Percentiles rank a stretch among this genome's conserved stretches.
These are phyloP conservation scores for Cladophialophora bantiana DNA, from an alignment of 2,329 filamentous ascomycete genomes.

Conservation along the genomic window DNA sequence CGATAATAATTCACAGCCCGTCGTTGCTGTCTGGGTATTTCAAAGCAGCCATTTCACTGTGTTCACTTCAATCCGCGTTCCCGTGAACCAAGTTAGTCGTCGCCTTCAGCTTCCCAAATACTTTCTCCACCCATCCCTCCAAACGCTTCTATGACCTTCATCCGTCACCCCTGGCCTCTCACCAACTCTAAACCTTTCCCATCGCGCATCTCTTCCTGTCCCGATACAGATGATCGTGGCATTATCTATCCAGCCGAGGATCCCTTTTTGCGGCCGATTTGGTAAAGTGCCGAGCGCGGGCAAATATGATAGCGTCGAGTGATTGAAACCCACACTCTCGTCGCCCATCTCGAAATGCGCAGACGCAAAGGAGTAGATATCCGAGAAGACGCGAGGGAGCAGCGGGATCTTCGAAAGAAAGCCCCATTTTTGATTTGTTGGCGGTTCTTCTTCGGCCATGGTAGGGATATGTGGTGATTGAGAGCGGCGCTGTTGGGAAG, in stretches of 20 bases:
- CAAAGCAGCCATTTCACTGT: not conserved
- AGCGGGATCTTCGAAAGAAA: conserved; percentile 82
- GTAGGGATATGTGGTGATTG: conserved; percentile 40
- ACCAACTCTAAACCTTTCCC: conserved; percentile 84
- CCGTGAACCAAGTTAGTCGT: not conserved
- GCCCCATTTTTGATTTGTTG: conserved; percentile 77
- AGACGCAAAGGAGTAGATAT: conserved; percentile 84
- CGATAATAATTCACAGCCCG: not conserved
- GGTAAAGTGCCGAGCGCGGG: conserved; percentile 61
- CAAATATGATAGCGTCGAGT: conserved; percentile 48
- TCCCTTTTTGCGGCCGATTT: conserved; percentile 74
- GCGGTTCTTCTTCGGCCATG: conserved; percentile 49
- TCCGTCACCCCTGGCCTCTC: conserved; percentile 58
- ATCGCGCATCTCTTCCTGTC: conserved; percentile 78
- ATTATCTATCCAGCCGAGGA: conserved; percentile 84
- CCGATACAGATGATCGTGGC: conserved; percentile 76
- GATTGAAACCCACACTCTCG: conserved; percentile 58
- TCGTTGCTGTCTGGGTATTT: not conserved
- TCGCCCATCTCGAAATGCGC: conserved; percentile 83
- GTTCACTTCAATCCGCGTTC: not conserved
- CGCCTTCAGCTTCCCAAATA: conserved; percentile 63
- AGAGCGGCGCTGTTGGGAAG: conserved; percentile 42
- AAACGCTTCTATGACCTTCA: conserved; percentile 70
- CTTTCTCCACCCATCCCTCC: conserved; percentile 81
- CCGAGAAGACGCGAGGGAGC: conserved; percentile 85